A percentile compares a stretch with the other conserved stretches of the same genome.
phyloP scores from a whole-genome alignment of 805 yeast species.

The Metschnikowia santaceciliae region DNA sequence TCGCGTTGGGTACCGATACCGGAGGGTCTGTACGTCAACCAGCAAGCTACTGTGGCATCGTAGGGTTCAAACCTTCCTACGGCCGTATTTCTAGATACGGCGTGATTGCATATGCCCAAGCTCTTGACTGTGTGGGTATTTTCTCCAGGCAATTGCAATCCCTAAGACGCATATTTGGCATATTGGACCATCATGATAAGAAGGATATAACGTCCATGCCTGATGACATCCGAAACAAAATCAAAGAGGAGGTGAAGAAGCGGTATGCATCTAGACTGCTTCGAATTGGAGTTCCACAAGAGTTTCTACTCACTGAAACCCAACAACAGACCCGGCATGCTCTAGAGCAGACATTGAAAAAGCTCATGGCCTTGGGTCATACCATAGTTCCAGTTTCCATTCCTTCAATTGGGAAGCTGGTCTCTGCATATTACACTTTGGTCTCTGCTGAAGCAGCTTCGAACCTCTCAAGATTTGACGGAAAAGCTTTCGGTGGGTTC shows the following conservation, averaged over 20 bases:
- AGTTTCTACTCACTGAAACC: constrained; percentile 57
- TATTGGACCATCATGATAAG: constrained; percentile 58
- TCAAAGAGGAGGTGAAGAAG: constrained; percentile 10
- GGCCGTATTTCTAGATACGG: constrained; percentile 93
- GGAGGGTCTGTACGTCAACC: constrained; percentile 97
- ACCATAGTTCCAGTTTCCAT: constrained; percentile 61
- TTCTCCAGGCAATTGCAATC: constrained; percentile 48
- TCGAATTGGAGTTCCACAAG: constrained; percentile 68
- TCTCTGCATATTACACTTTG: constrained; percentile 82
- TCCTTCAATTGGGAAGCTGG: constrained; percentile 60
- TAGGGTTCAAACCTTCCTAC: constrained; percentile 91
- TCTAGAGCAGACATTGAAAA: constrained; percentile 45
- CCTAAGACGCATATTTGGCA: constrained; percentile 47
- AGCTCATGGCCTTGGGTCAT: constrained; percentile 46
- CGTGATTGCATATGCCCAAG: constrained; percentile 87
- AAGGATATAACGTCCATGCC: constrained; percentile 76
- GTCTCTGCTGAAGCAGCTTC: constrained; percentile 95
- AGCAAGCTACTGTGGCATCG: constrained; percentile 76
- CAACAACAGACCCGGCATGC: constrained; percentile 41
- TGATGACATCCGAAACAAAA: constrained; percentile 27
- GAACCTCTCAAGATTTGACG: constrained; percentile 85
- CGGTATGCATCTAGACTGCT: background rate
- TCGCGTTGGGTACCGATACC: constrained; percentile 91
- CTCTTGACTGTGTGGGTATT: constrained; percentile 91
- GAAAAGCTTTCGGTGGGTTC: constrained; percentile 27